Conservation (phyloP, 148 eudicot genomes). For the Rhododendron ferrugineum region DNA sequence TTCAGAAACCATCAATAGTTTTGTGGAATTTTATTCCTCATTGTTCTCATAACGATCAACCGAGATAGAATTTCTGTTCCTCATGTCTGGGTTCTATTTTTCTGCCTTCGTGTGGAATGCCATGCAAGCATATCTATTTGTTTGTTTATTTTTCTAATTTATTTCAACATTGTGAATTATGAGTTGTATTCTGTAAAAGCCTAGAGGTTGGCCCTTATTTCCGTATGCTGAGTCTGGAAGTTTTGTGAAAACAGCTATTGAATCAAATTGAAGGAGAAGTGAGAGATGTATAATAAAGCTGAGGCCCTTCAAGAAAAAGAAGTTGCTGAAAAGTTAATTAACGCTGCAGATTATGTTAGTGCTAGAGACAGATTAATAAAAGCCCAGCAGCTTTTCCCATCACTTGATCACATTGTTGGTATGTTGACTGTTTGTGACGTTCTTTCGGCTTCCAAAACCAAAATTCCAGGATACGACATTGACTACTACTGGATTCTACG, state of each 20-base stretch:
- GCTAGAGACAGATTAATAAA: conserved; percentile 47
- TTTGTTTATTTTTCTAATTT: background rate
- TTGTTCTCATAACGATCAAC: background rate
- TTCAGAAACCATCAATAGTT: background rate
- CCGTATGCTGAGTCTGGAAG: conserved; percentile 4
- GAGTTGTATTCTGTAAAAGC: background rate
- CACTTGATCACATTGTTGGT: conserved; percentile 23
- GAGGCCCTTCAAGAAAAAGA: conserved; percentile 40
- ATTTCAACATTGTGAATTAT: background rate
- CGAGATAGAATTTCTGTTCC: background rate
- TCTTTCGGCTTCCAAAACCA: conserved; percentile 36
- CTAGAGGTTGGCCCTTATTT: background rate
- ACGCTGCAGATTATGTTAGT: conserved; percentile 29
- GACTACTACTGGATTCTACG: conserved; percentile 64
- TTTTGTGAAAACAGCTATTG: background rate
- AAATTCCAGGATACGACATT: conserved; percentile 29
- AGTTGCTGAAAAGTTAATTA: conserved; percentile 41
- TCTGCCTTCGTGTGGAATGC: background rate
- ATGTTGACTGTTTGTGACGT: conserved; percentile 51
- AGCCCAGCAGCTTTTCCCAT: conserved; percentile 39
- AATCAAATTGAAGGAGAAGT: conserved; percentile 4
- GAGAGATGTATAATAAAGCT: conserved; percentile 18
- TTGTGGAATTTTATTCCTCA: background rate
- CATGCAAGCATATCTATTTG: background rate
- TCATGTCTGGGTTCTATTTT: background rate